Evolutionary conservation across 2,329 filamentous ascomycete species (phyloP), one percentile per base, ranked within the genome.

Genomic region (Cadophora sp.): DNA sequence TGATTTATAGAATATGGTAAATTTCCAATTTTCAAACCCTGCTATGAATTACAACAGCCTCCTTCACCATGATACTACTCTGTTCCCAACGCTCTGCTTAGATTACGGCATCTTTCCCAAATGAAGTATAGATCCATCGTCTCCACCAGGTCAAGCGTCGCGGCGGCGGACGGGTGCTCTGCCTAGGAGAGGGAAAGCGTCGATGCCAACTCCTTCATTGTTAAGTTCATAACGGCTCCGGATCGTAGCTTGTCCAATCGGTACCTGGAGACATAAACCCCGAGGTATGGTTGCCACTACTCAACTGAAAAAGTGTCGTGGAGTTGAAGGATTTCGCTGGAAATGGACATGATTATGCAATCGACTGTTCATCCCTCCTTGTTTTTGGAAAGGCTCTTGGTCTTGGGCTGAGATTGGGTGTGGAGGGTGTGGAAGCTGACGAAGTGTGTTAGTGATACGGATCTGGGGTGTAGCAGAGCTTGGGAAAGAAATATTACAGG

Each of bases 261-360:
- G 3, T 39, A n/a, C 13, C 36, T n/a, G 33, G 43, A 8, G 36
- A 8, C 41, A 13, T 39, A 27, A 13, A 2, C 11, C 20, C 20
- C 36, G n/a, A 58, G 55, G 33, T 58, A 11, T 43, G 55, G 33
- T 58, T 43, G 58, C 58, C 41, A 48, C 43, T n/a, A 1, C 27
- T n/a, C n/a, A n/a, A 30, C 27, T 30, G 27, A 48, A 1, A 47
- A 22, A 11, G 5, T 4, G 7, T 48, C n/a, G n/a, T 6, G 3
- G 45, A n/a, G 43, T 45, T 41, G 16, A 43, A 58, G n/a, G 11
- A 13, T 43, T 45, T 59, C 14, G 55, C 24, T 36, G 5, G 27
- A 39, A 43, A 30, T 9, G 62, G 45, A 48, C 43, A 58, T 51
- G 62, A 64, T 64, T 64, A 59, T 56, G 55, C 27, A 64, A 64